Evolutionary conservation across 1,139 yeast genomes (phyloP), one percentile per base, ranked within the genome.

Genomic region (Pichia sp.): DNA sequence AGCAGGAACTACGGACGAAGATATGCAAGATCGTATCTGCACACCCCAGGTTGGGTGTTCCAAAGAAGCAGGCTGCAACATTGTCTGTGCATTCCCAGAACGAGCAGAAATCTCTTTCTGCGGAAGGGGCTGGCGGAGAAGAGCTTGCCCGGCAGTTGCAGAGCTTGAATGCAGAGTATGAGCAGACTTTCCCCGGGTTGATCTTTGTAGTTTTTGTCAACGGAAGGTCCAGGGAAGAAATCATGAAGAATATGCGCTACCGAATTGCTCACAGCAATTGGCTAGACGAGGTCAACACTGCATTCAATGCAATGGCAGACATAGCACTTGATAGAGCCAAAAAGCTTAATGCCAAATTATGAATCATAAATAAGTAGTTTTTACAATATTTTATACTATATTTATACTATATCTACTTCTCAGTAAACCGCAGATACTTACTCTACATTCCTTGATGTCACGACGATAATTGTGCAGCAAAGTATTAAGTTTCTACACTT

Each of bases 181-280:
- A 90, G 65, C 41, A 58, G 8, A 74, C 75, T 5, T 90, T 87
- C 64, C 96, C 96, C 0, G 96, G 97, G 0, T 77, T 90, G 54
- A 74, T 92, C 49, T 90, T 87, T 66, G 96, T 90, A n/a, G 92
- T 88, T 5, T 90, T 90, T 69, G 97, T 90, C 31, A 88, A 89
- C 69, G 96, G 96, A 1, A 74, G 96, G 59, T 70, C 84, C 5
- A 75, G 95, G 59, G 74, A 76, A 5, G 82, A 71, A 31, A 82
- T 90, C 29, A 85, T 88, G 82, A 70, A 71, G 30, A 76, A 84
- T 62, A 89, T 90, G 92, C 68, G 68, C 49, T 60, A 63, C 26
- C 76, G 97, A 57, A 87, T 90, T 10, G 69, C 66, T 3, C 72
- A 85, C 53, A 74, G 73, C 30, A 79, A 85, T 64, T 77, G 81